Percentiles rank a stretch among this genome's conserved stretches.
phyloP scores from a whole-genome alignment of 257 asterid species.

The Solanum clarkiae region DNA sequence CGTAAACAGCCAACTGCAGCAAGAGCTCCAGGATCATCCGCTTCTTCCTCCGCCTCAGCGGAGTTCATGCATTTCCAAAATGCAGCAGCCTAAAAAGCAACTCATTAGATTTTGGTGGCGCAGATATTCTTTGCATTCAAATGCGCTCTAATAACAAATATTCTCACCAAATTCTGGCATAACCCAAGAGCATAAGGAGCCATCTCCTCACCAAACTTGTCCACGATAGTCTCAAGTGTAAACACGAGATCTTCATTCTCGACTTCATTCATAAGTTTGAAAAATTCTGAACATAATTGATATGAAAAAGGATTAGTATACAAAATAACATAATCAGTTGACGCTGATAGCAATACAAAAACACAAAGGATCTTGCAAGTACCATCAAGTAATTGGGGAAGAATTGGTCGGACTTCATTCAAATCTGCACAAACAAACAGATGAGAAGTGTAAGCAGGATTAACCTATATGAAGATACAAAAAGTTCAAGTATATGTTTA shows the following conservation, averaged over 20 bases:
- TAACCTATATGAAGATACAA: background rate
- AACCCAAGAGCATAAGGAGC: conserved; percentile 95
- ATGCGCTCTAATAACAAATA: background rate
- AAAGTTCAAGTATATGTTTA: conserved; percentile 3
- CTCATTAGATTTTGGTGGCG: background rate
- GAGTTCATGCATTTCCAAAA: conserved; percentile 96
- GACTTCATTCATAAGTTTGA: conserved; percentile 93
- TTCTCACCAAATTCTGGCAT: conserved; percentile 89
- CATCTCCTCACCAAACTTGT: conserved; percentile 99
- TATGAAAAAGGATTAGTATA: background rate
- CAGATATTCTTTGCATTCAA: background rate
- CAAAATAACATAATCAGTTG: background rate
- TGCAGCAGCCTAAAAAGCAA: conserved; percentile 69
- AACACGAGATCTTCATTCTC: conserved; percentile 99
- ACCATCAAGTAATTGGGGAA: conserved; percentile 95
- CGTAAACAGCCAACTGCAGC: conserved; percentile 99
- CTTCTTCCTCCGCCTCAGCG: conserved; percentile 92
- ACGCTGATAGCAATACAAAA: background rate
- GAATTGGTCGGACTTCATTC: conserved; percentile 84
- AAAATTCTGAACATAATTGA: conserved; percentile 50
- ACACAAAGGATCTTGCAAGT: conserved; percentile 6
- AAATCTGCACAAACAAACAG: conserved; percentile 39
- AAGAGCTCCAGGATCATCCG: conserved; percentile 96
- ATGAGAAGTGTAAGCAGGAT: background rate
- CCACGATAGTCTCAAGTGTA: conserved; percentile 95